Evolutionary conservation across 2,329 filamentous ascomycete species (phyloP).

Genomic region (Scorias spongiosa): DNA sequence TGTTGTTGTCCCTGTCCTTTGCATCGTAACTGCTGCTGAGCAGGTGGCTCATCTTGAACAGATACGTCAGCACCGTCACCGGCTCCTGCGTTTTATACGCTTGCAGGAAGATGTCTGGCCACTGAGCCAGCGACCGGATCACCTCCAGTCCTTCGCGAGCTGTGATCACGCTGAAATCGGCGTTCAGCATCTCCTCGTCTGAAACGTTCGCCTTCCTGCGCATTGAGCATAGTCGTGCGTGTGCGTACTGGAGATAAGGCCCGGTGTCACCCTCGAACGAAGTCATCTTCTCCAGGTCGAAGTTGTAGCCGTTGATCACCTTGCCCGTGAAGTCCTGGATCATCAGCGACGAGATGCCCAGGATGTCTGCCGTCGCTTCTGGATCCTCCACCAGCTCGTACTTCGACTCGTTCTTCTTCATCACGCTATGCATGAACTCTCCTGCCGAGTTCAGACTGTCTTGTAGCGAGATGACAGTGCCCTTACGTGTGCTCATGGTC

Average conservation of each 20-base stretch:
- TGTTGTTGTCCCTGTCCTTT: constrained; percentile 17
- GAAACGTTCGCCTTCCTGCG: constrained; percentile 40
- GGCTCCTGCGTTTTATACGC: constrained; percentile 73
- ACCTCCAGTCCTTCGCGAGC: constrained; percentile 61
- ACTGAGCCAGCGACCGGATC: constrained; percentile 62
- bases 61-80: constrained; percentile 51
- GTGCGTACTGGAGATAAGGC: constrained; percentile 71
- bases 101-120: constrained; percentile 72
- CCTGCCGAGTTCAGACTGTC: constrained; percentile 44
- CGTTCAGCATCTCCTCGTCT: constrained; percentile 38
- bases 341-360: constrained; percentile 93
- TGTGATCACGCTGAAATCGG: constrained; percentile 52
- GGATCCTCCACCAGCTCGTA: constrained; percentile 82
- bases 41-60: constrained; percentile 76
- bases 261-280: constrained; percentile 77
- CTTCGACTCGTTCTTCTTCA: constrained; percentile 80
- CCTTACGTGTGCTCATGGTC: constrained; percentile 50
- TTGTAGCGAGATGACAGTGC: constrained; percentile 32
- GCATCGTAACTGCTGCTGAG: constrained; percentile 71
- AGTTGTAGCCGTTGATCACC: constrained; percentile 57
- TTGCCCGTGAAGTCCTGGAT: constrained; percentile 97
- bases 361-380: constrained; percentile 63
- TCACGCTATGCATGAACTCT: constrained; percentile 96
- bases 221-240: constrained; percentile 51
- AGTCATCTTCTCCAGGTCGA: constrained; percentile 69